phyloP scores from a whole-genome alignment of 495 filamentous ascomycete species.

The Aspergillus bridgeri region DNA sequence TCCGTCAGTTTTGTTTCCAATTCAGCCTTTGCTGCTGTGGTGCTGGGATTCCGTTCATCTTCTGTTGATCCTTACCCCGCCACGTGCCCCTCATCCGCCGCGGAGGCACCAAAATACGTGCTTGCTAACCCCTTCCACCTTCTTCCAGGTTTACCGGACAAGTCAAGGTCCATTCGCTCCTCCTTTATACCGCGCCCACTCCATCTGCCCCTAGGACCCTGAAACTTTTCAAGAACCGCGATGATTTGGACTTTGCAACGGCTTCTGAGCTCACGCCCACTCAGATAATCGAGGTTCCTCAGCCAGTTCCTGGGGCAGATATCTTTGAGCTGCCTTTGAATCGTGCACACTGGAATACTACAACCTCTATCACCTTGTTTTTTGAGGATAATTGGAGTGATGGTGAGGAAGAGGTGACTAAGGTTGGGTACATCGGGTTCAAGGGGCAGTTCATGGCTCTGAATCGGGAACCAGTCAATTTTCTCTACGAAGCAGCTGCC shows the following conservation, averaged over 20 bases:
- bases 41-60: background rate
- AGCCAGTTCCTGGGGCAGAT: conserved; percentile 59
- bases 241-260: conserved; percentile 77
- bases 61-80: conserved; percentile 17
- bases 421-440: conserved; percentile 82
- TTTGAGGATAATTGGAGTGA: conserved; percentile 64
- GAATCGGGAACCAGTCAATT: conserved; percentile 75
- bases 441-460: conserved; percentile 87
- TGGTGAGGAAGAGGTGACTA: conserved; percentile 71
- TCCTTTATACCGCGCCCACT: conserved; percentile 72
- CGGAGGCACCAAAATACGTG: conserved; percentile 1
- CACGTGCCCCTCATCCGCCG: conserved; percentile 23
- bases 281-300: conserved; percentile 75
- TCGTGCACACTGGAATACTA: conserved; percentile 82
- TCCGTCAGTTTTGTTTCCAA: no score
- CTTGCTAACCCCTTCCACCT: background rate
- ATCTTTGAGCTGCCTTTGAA: conserved; percentile 82
- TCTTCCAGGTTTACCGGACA: conserved; percentile 80
- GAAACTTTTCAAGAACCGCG: conserved; percentile 79
- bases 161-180: conserved; percentile 83
- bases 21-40: background rate
- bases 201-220: conserved; percentile 74
- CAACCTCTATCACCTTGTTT: conserved; percentile 74
- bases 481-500: conserved; percentile 89
- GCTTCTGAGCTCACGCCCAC: conserved; percentile 67